Conservation (phyloP, 2,329 filamentous ascomycete species). For the Epichloe hybrida region DNA sequence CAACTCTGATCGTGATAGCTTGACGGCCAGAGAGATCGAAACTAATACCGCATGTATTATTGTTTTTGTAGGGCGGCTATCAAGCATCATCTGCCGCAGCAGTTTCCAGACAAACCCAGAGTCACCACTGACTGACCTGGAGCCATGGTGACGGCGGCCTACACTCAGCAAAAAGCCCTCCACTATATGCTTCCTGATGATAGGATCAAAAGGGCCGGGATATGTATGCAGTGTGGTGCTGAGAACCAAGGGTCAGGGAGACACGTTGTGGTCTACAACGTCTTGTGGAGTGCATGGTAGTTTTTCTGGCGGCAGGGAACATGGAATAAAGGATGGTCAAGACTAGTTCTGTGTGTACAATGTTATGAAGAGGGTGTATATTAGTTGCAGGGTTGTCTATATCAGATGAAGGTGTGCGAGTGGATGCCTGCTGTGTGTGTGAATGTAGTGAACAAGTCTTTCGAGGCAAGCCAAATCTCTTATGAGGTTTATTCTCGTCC, state of each 20-base stretch:
- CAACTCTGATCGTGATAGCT: background rate
- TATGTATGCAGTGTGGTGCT: background rate
- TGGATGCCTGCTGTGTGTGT: background rate
- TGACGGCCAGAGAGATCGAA: background rate
- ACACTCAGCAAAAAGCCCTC: background rate
- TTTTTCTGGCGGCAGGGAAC: slow-evolving; percentile 2
- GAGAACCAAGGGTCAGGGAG: slow-evolving; percentile 1
- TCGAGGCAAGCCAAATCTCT: background rate
- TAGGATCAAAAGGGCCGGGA: background rate
- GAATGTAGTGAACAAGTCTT: background rate
- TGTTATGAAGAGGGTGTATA: slow-evolving; percentile 11
- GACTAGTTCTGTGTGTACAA: slow-evolving; percentile 11
- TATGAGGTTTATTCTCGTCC: too few relatives aligned
- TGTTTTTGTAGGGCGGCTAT: background rate
- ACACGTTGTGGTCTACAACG: slow-evolving; percentile 11
- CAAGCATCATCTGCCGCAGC: slow-evolving; percentile 3
- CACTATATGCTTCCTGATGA: background rate
- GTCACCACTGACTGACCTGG: background rate
- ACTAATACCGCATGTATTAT: background rate
- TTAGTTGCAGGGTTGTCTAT: slow-evolving; percentile 18
- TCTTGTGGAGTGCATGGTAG: slow-evolving; percentile 6
- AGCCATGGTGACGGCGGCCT: background rate
- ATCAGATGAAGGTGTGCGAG: slow-evolving; percentile 9
- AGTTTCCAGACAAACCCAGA: background rate
- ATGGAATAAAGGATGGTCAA: slow-evolving; percentile 2